Base-by-base conservation (phyloP, 495 filamentous ascomycete species). In the Neurospora sp. region DNA sequence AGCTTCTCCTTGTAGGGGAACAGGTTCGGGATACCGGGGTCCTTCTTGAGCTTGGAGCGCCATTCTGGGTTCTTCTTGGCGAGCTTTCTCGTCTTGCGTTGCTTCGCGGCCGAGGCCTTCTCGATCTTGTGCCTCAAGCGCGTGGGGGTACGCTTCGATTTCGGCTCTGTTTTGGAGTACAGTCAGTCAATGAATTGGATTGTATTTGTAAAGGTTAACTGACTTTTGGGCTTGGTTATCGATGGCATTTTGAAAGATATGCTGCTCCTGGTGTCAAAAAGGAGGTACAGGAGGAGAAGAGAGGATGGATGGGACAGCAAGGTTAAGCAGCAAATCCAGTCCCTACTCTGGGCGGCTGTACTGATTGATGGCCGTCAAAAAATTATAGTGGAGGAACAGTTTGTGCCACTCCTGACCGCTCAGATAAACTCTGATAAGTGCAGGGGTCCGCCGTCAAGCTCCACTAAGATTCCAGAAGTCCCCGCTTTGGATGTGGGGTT, bases 1-100 rank as follows among this genome's bases (percentile, higher is more conserved):
- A 99, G 87, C 84, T 91, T 93, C 78, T 98, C 96, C 84, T 99
- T 99, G 87, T 94, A 97, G 14, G 96, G 96, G 83, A 97, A 99
- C 37, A 97, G 87, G 79, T 97, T 99, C 69, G 96, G 96, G 70
- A 99, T 98, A 72, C 95, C 95, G 44, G 94, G 94, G 80, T 97
- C 95, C 83, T 98, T 98, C 89, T 97, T 98, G 72, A 97, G 80
- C 80, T 92, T 91, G 75, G 92, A 95, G 73, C 90, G 88, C 91
- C 95, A 97, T 91, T 97, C 88, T 22, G 96, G 96, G 81, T 98
- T 96, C 89, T 94, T 92, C 84, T 97, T 98, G 35, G 92, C 94
- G 68, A 88, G 83, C 86, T 97, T 98, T 76, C 88, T 92, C 68
- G 88, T 83, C 84, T 99, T 99, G 76, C 91, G 88, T 81, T 96